A percentile compares a stretch with the other conserved stretches of the same genome.
Conservation (phyloP, 148 eudicot species). For the Nyssa sinensis region DNA sequence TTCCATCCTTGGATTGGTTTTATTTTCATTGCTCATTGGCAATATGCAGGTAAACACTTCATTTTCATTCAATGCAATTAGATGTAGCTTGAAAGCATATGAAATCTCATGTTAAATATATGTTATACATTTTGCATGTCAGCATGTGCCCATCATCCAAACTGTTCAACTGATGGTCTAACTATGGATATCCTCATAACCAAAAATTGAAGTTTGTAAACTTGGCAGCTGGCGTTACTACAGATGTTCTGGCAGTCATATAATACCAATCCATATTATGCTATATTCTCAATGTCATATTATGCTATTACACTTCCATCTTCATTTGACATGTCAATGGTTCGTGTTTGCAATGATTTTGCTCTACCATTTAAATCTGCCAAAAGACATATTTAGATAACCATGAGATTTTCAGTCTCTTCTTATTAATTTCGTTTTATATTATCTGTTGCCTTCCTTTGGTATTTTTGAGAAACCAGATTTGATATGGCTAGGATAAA, state of each 20-base stretch:
- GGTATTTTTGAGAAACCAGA: too few relatives aligned
- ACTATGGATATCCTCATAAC: not conserved
- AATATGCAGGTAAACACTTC: constrained; percentile 69
- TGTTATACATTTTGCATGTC: not conserved
- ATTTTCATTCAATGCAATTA: not conserved
- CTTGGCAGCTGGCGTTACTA: not conserved
- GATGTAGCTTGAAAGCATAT: not conserved
- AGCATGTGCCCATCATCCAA: not conserved
- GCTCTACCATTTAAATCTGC: too few relatives aligned
- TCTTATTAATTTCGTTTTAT: too few relatives aligned
- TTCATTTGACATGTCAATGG: not conserved
- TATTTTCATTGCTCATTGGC: constrained; percentile 78
- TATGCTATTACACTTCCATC: too few relatives aligned
- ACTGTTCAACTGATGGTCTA: not conserved
- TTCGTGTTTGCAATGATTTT: not conserved
- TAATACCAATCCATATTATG: not conserved
- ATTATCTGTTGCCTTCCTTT: too few relatives aligned
- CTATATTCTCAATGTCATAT: not conserved
- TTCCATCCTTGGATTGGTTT: constrained; percentile 60
- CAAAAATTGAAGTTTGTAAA: too few relatives aligned
- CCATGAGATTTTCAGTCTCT: too few relatives aligned
- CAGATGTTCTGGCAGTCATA: not conserved
- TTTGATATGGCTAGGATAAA: too few relatives aligned
- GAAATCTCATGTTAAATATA: not conserved
- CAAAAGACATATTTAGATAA: too few relatives aligned